phyloP scores from a whole-genome alignment of 345 rosid species.

The Iberis pinnata region DNA sequence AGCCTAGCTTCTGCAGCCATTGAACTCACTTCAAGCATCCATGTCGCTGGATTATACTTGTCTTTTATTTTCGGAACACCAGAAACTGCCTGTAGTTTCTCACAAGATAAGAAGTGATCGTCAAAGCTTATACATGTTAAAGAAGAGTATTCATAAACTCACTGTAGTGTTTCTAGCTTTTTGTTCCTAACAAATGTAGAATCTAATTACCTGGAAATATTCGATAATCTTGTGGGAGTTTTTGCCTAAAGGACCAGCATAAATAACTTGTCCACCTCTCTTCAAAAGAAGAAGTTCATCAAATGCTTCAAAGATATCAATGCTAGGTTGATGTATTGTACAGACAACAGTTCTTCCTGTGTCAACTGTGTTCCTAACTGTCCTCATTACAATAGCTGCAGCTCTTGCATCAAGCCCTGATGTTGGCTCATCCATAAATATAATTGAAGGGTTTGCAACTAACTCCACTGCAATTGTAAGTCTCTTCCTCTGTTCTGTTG shows the following conservation, averaged over 20 bases:
- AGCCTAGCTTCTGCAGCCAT: constrained; percentile 58
- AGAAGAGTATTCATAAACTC: neutral
- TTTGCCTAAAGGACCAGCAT: constrained; percentile 59
- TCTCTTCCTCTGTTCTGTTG: constrained; percentile 83
- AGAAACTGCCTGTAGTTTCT: constrained; percentile 40
- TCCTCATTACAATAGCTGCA: constrained; percentile 87
- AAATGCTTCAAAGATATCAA: constrained; percentile 82
- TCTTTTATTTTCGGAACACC: constrained; percentile 60
- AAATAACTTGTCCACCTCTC: constrained; percentile 83
- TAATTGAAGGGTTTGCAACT: constrained; percentile 79
- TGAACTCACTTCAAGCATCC: constrained; percentile 95
- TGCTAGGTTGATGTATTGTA: constrained; percentile 85
- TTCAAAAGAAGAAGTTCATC: constrained; percentile 76
- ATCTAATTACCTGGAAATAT: constrained; percentile 57
- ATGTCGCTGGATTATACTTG: constrained; percentile 74
- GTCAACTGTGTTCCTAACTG: constrained; percentile 86
- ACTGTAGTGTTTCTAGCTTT: no score
- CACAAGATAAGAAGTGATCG: neutral
- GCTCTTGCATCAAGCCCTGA: constrained; percentile 90
- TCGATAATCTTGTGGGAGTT: constrained; percentile 61
- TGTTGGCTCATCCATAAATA: constrained; percentile 92
- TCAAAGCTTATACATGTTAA: neutral
- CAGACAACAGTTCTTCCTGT: constrained; percentile 86
- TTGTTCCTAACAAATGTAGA: no score
- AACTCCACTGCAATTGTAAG: constrained; percentile 77